These are phyloP conservation scores for Pleurostoma richardsiae DNA, from an alignment of 2,329 filamentous ascomycete species.

Conservation along the genomic window DNA sequence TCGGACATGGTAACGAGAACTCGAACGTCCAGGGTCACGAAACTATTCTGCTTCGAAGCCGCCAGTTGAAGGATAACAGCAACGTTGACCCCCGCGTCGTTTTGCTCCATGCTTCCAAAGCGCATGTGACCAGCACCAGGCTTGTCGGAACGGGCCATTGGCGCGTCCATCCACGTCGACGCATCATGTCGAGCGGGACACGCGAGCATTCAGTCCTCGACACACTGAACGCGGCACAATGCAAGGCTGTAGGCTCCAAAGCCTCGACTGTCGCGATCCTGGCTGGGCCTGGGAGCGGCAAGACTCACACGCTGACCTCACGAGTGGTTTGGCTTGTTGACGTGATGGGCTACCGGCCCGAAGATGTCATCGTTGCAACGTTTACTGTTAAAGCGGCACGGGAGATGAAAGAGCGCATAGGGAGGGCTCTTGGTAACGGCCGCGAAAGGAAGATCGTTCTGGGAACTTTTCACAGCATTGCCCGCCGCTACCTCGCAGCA, in stretches of 20 bases:
- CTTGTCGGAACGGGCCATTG: too few relatives aligned
- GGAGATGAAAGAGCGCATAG: slow-evolving; percentile 90
- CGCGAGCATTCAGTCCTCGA: slow-evolving; percentile 30
- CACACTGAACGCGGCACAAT: slow-evolving; percentile 50
- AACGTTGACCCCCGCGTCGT: too few relatives aligned
- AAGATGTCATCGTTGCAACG: slow-evolving; percentile 90
- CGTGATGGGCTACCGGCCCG: slow-evolving; percentile 65
- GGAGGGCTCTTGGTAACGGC: slow-evolving; percentile 71
- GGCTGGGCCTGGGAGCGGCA: slow-evolving; percentile 69
- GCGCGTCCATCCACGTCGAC: neutral
- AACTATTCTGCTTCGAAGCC: too few relatives aligned
- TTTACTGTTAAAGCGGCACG: slow-evolving; percentile 93
- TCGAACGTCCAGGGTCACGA: too few relatives aligned
- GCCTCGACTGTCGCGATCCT: slow-evolving; percentile 58
- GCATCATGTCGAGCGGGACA: slow-evolving; percentile 7
- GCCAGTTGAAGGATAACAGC: too few relatives aligned
- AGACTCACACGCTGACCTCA: slow-evolving; percentile 92
- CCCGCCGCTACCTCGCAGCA: slow-evolving; percentile 73
- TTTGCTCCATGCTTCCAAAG: too few relatives aligned
- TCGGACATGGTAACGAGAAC: too few relatives aligned
- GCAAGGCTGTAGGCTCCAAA: slow-evolving; percentile 48
- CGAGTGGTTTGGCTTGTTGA: slow-evolving; percentile 85
- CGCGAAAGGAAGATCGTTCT: slow-evolving; percentile 73
- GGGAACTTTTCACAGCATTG: slow-evolving; percentile 93
- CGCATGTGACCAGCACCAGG: too few relatives aligned